Evolutionary conservation across 1,139 yeast genomes (phyloP), one percentile per base, ranked within the genome.

Genomic region (Suhomyces bokatorum): DNA sequence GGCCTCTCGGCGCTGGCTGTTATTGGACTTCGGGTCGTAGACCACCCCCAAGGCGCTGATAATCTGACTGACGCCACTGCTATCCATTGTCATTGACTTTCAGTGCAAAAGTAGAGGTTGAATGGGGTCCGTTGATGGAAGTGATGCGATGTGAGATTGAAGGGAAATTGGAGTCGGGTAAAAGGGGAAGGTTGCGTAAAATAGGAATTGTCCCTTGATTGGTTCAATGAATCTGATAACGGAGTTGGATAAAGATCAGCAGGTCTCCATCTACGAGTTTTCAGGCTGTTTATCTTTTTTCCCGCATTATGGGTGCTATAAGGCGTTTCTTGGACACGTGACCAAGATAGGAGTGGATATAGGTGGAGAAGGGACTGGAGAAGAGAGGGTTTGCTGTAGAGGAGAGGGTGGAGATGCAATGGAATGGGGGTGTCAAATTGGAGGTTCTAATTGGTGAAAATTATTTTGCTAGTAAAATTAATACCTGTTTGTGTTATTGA

Each of bases 21-120:
- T 88, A 32, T 81, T 66, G 7, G 95, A 80, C 47, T 77, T 73
- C 22, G 96, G 81, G 42, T 82, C 81, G 63, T 93, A 91, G 29
- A 91, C 87, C 20, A 85, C 78, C 50, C 81, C 88, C 52, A 93
- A 73, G 11, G 97, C 97, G 37, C 78, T 70, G 22, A 87, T 78
- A 32, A 91, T 85, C 60, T 84, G 91, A 46, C 71, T 70, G 43
- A 83, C 81, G 32, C 88, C 88, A 54, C 70, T 71, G 40, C 78
- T 69, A 62, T 85, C 87, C 90, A 85, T 85, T 43, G 67, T 67
- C 67, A 61, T 58, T 41, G 39, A 32, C 14, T 10, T 27, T 27
- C n/a, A 22, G 15, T 35, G 32, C 20, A 14, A 32, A 26, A 14
- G 22, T 17, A n/a, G 35, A 17, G 5, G 5, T 17, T 3, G 17